Evolutionary conservation across 1,139 yeast species (phyloP).

Genomic region (Protomyces pachydermus): DNA sequence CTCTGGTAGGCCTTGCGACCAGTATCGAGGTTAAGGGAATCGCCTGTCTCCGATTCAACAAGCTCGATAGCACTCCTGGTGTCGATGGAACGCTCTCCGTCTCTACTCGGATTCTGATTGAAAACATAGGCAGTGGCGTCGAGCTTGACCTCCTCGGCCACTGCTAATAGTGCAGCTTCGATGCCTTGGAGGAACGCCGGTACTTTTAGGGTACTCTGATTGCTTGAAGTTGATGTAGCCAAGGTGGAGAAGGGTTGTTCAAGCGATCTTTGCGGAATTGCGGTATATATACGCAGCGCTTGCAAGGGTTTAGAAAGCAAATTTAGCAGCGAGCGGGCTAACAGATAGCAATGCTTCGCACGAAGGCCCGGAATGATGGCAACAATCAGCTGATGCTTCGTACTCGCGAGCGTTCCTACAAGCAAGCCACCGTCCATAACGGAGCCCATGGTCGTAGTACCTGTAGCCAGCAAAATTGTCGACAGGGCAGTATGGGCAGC

Average conservation of each 20-base stretch:
- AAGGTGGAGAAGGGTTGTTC: not conserved
- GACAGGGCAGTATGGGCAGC: not conserved
- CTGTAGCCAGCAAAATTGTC: not conserved
- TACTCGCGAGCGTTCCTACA: not conserved
- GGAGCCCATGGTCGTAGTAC: not conserved
- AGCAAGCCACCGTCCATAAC: not conserved
- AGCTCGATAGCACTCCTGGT: not conserved
- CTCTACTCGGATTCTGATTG: not conserved
- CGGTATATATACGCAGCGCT: not conserved
- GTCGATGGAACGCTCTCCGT: not conserved
- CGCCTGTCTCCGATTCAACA: not conserved
- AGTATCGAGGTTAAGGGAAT: not conserved
- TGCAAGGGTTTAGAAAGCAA: not conserved
- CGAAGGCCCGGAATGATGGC: not conserved
- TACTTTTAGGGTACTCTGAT: not conserved
- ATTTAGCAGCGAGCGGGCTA: not conserved
- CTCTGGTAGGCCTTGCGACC: not conserved
- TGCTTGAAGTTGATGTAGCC: not conserved
- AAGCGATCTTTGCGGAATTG: not conserved
- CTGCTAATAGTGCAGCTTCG: not conserved
- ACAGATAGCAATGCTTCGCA: not conserved
- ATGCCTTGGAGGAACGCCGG: not conserved
- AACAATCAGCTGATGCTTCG: not conserved
- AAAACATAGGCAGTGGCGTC: not conserved
- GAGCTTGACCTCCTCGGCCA: not conserved